Conservation (phyloP, 2,329 filamentous ascomycete genomes). For the Ilyonectria mors-panacis region DNA sequence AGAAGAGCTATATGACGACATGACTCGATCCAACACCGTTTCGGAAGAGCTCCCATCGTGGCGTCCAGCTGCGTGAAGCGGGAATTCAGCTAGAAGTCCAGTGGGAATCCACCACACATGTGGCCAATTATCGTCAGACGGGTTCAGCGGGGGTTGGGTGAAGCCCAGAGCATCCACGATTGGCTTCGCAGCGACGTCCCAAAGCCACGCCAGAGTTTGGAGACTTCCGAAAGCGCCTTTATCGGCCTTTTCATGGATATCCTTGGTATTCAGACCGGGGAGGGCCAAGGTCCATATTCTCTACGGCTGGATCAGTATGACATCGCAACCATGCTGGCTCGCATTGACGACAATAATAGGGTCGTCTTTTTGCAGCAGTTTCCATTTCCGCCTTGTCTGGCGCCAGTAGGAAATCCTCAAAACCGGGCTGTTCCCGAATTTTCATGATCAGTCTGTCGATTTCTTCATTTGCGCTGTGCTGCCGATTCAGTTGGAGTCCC, state of each 20-base stretch:
- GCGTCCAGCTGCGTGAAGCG: conserved; percentile 53
- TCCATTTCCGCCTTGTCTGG: not conserved
- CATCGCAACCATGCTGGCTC: not conserved
- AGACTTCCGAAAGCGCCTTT: not conserved
- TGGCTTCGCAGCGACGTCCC: conserved; percentile 45
- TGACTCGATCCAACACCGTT: conserved; percentile 52
- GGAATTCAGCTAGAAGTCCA: conserved; percentile 47
- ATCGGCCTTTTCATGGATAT: not conserved
- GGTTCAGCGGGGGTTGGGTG: conserved; percentile 22
- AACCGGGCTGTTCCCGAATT: not conserved
- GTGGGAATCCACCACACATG: conserved; percentile 52
- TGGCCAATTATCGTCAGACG: not conserved
- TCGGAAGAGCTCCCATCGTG: conserved; percentile 41
- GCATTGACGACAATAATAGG: not conserved
- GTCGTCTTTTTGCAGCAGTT: not conserved
- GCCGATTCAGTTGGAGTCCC: not conserved
- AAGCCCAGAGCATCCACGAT: conserved; percentile 49
- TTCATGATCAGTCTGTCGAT: not conserved
- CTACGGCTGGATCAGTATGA: not conserved
- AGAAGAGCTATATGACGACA: conserved; percentile 57
- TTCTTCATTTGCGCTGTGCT: not conserved
- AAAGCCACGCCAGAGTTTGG: conserved; percentile 51
- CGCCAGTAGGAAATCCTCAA: not conserved
- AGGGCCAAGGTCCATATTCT: not conserved
- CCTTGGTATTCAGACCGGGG: not conserved